Percentiles rank a stretch among this genome's conserved stretches.
These are phyloP conservation scores for Cercospora beticola DNA, from an alignment of 2,329 filamentous ascomycete genomes.

Conservation along the genomic window DNA sequence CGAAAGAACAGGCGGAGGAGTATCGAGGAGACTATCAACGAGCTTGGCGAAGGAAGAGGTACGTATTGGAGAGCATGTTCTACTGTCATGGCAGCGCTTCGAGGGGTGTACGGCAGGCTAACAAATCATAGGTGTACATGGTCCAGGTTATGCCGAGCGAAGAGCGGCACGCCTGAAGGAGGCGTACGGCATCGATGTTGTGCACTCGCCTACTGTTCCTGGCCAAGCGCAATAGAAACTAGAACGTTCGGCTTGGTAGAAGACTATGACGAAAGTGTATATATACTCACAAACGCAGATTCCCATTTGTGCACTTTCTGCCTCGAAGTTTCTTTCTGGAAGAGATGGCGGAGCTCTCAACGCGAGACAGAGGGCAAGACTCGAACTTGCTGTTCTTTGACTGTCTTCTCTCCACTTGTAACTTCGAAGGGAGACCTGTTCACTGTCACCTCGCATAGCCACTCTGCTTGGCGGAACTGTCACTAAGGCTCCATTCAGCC, in stretches of 20 bases:
- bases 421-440: background rate
- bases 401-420: background rate
- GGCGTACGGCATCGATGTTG: conserved; percentile 82
- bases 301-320: conserved; percentile 3
- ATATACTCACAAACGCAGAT: conserved; percentile 19
- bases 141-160: conserved; percentile 80
- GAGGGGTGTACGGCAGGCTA: conserved; percentile 16
- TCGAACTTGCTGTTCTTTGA: background rate
- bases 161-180: conserved; percentile 78
- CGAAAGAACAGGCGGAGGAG: conserved; percentile 73
- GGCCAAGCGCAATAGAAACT: conserved; percentile 6
- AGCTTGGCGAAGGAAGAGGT: conserved; percentile 88
- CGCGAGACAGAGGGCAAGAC: background rate
- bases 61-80: conserved; percentile 32
- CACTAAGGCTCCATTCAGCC: background rate
- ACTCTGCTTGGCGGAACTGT: background rate
- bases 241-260: background rate
- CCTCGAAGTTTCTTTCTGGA: background rate
- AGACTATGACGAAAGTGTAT: conserved; percentile 11
- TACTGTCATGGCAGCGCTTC: background rate
- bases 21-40: conserved; percentile 73
- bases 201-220: conserved; percentile 20
- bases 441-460: background rate
- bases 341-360: background rate
- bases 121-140: conserved; percentile 65